Conservation (phyloP, 306 rosid genomes). For the Macrotyloma uniflorum region DNA sequence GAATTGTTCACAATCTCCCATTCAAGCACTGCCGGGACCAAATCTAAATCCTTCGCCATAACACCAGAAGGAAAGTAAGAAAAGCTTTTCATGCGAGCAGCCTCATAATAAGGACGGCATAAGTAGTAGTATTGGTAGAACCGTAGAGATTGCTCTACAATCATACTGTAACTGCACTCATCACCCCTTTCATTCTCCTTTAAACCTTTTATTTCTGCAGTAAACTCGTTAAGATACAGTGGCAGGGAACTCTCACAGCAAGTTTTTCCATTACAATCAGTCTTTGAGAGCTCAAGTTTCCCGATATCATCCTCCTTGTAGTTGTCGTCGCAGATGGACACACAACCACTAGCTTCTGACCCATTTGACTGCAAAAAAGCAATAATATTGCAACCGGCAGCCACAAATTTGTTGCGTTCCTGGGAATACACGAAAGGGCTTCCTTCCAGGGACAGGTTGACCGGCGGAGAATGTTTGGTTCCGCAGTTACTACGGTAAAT, state of each 20-base stretch:
- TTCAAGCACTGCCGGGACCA: neutral
- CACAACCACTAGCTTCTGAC: slow-evolving; percentile 24
- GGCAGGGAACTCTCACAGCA: slow-evolving; percentile 34
- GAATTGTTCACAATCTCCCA: neutral
- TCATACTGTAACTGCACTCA: slow-evolving; percentile 4
- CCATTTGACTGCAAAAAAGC: slow-evolving; percentile 5
- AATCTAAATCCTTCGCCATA: neutral
- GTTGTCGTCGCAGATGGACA: slow-evolving; percentile 30
- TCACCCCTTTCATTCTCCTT: neutral
- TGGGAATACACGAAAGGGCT: slow-evolving; percentile 42
- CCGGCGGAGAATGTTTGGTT: neutral
- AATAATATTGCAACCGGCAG: slow-evolving; percentile 30
- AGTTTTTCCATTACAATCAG: neutral
- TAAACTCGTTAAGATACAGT: neutral
- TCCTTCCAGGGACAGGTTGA: neutral
- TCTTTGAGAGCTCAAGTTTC: accelerated
- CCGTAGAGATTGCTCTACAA: neutral
- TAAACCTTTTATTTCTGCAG: neutral
- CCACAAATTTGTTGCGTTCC: neutral
- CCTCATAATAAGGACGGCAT: too few species aligned
- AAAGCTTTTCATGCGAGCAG: too few species aligned
- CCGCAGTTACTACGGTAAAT: slow-evolving; percentile 25
- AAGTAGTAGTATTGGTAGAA: too few species aligned
- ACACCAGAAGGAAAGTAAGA: accelerated
- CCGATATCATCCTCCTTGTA: neutral